Evolutionary conservation across 169 alveolate species (phyloP), one percentile per base, ranked within the genome.

Genomic region (Cryptosporidium parvum): DNA sequence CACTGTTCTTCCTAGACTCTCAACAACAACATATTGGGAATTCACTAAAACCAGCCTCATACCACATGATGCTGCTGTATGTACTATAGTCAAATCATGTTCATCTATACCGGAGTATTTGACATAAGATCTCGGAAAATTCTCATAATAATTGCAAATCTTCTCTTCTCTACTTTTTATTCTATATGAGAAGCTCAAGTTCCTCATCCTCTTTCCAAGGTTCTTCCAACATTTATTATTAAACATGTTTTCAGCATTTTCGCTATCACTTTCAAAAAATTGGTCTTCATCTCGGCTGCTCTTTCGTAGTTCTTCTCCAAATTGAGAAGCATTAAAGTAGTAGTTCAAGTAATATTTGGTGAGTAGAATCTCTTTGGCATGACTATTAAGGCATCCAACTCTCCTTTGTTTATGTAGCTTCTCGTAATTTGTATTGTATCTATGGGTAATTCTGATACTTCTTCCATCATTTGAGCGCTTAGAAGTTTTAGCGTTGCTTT

Each of bases 61-160:
- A 37, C 89, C 89, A 65, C 72, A 80, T 29, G 80, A 59, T 62
- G 89, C 89, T 18, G 89, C 89, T 4, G 89, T 65, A 29, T 80
- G 72, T 23, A 80, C 89, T 12, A 80, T 80, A 21, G 89, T 80
- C 70, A 80, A 42, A 29, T 80, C 89, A 39, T 39, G 44, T 33
- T 80, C 89, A 16, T 80, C 89, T 1, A 80, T 62, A 31, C 89
- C 89, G 16, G 89, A 80, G 33, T 80, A 80, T 45, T 80, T 80
- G 16, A 80, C 89, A 65, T 80, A 65, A 23, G 89, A 37, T 51
- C 51, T 80, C 14, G 89, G 89, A 44, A 61, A 67, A 53, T 42
- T 42, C 48, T 59, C 73, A 48, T 62, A 26, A 51, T 80, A 59
- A 6, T 48, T 45, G 14, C 33, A 14, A n/a, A 80, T 62, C 56